A percentile compares a stretch with the other conserved stretches of the same genome.
phyloP scores from a whole-genome alignment of 225 moss, liverwort and hornwort genomes.

The Straminergon stramineum region DNA sequence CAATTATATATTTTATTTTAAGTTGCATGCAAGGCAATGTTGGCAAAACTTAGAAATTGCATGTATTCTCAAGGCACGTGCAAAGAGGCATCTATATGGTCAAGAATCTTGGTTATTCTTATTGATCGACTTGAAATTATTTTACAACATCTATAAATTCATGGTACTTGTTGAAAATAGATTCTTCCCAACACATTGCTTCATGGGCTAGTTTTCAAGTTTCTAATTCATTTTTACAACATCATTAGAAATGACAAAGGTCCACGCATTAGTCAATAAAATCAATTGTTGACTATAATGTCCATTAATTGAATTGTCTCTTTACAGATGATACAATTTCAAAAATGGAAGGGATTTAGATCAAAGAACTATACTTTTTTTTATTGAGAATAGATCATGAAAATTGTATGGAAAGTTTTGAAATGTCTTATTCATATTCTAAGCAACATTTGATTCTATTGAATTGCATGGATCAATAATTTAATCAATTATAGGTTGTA shows the following conservation, averaged over 20 bases:
- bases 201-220: background rate
- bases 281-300: background rate
- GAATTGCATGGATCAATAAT: background rate
- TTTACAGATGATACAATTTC: background rate
- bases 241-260: background rate
- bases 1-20: background rate
- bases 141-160: background rate
- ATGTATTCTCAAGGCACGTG: background rate
- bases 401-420: background rate
- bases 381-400: background rate
- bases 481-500: background rate
- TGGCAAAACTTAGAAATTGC: background rate
- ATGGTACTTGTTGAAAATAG: background rate
- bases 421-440: too few relatives aligned
- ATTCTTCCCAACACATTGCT: background rate
- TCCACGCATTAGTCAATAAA: background rate
- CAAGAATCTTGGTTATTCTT: background rate
- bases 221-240: background rate
- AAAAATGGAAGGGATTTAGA: background rate
- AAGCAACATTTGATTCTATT: background rate
- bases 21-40: rapidly evolving
- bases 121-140: background rate
- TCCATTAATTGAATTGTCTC: background rate
- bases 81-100: too few relatives aligned
- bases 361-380: background rate